Evolutionary conservation across 495 filamentous ascomycete species (phyloP).

Genomic region (Letharia lupina): DNA sequence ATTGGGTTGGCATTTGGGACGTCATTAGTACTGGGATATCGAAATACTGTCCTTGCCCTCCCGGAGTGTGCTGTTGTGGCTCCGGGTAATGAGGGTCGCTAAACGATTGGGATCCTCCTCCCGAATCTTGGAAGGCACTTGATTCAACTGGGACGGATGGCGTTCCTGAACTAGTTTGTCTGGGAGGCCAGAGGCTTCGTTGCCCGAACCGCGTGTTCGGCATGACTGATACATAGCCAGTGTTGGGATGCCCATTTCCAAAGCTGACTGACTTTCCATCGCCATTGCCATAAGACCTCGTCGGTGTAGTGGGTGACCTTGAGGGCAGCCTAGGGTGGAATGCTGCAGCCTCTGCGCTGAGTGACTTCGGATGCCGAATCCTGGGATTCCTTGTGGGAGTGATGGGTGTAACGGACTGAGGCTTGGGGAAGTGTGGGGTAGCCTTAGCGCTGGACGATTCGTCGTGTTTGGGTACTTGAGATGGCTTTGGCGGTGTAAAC

Average conservation of each 20-base stretch:
- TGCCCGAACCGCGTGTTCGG: neutral
- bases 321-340: neutral
- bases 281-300: no score
- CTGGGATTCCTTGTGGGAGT: neutral
- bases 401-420: neutral
- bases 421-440: neutral
- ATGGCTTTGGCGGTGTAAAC: neutral
- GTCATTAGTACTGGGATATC: neutral
- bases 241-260: neutral
- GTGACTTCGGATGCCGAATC: neutral
- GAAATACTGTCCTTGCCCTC: neutral
- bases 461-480: neutral
- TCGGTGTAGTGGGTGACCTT: neutral
- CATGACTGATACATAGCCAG: neutral
- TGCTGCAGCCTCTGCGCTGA: slow-evolving; percentile 1
- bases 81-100: neutral
- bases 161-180: neutral
- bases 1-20: neutral
- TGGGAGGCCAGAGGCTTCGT: neutral
- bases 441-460: neutral
- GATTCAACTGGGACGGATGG: neutral
- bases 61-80: slow-evolving; percentile 1
- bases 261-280: slow-evolving; percentile 1
- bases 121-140: neutral
- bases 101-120: neutral